Evolutionary conservation across 129 eudicot genomes (phyloP), one percentile per base, ranked within the genome.

Genomic region (Deinandra increscens): DNA sequence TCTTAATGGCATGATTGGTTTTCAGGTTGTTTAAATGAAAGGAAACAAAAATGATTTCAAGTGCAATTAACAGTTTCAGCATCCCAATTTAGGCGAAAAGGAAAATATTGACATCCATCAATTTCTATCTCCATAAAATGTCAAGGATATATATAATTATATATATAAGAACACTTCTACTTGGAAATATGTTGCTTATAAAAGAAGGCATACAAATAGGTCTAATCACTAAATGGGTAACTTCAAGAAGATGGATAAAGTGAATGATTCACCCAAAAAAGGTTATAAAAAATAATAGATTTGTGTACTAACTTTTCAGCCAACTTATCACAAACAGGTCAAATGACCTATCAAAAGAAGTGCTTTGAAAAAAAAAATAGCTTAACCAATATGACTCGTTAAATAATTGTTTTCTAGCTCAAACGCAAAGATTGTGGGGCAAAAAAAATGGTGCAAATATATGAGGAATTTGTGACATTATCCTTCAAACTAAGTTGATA

Each of bases 241-340:
- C 68, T 59, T 59, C 60, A 59, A 42, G 17, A 42, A 59, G 31
- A 39, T 56, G 37, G 54, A 55, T 70, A 69, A 23, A 6, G 75
- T 39, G 54, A 39, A 55, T 26, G 42, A 41, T 42, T 55, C 17
- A 14, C 19, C 63, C 31, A 38, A 26, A 62, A 48, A 14, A 38
- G 48, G 38, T 49, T 36, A 18, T 15, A 34, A 44, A 44, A 61
- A 33, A 46, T 8, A 45, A 17, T 7, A 72, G 34, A 36, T 46
- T 60, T n/a, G 12, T n/a, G 41, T 63, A 11, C 9, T 61, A 61
- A 26, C 17, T 44, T 58, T 42, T 26, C 23, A 26, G 23, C 31
- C 54, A 5, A 39, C 26, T 56, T 71, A 36, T 43, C 69, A 45
- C n/a, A 60, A 60, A 45, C 45, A 9, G 60, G 44, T 14, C 48